These are phyloP conservation scores for Globisporangium nagaii DNA, from an alignment of 352 stramenopile species.

Conservation along the genomic window DNA sequence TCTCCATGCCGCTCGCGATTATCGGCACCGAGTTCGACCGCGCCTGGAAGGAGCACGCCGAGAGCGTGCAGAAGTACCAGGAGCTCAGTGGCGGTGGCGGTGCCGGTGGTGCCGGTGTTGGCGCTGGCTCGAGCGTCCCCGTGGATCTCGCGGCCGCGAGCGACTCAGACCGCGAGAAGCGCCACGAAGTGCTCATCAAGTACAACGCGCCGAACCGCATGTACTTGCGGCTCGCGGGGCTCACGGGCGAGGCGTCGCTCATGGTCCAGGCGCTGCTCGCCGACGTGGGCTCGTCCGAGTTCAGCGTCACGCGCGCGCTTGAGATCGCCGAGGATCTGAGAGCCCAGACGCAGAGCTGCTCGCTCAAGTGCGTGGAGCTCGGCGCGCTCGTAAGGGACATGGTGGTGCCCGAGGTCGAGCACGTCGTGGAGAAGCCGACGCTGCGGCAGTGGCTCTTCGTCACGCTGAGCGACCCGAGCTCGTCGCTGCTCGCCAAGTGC, in stretches of 20 bases:
- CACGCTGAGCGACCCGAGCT: constrained; percentile 37
- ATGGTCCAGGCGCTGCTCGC: constrained; percentile 52
- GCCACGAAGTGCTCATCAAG: constrained; percentile 76
- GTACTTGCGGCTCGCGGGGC: constrained; percentile 52
- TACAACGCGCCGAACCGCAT: constrained; percentile 68
- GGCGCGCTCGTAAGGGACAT: constrained; percentile 59
- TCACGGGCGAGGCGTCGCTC: constrained; percentile 59
- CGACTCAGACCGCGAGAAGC: constrained; percentile 34
- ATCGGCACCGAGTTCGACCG: constrained; percentile 82
- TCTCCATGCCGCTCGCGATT: constrained; percentile 84
- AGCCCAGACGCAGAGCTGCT: constrained; percentile 39
- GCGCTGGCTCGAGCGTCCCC: not conserved
- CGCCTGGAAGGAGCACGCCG: constrained; percentile 69
- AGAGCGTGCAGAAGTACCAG: constrained; percentile 61
- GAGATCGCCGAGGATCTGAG: constrained; percentile 54
- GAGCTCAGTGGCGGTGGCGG: constrained; percentile 21
- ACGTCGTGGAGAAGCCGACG: constrained; percentile 24
- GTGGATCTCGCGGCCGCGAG: constrained; percentile 14
- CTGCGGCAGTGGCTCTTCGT: constrained; percentile 29
- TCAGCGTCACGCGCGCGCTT: constrained; percentile 34
- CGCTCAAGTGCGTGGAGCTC: constrained; percentile 50
- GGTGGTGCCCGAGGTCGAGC: constrained; percentile 39
- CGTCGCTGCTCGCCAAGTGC: constrained; percentile 30
- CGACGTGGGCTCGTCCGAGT: constrained; percentile 31
- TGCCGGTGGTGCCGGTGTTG: constrained; percentile 9